Evolutionary conservation across 2,329 filamentous ascomycete genomes (phyloP).

Genomic region (Paraphaeosphaeria minitans): DNA sequence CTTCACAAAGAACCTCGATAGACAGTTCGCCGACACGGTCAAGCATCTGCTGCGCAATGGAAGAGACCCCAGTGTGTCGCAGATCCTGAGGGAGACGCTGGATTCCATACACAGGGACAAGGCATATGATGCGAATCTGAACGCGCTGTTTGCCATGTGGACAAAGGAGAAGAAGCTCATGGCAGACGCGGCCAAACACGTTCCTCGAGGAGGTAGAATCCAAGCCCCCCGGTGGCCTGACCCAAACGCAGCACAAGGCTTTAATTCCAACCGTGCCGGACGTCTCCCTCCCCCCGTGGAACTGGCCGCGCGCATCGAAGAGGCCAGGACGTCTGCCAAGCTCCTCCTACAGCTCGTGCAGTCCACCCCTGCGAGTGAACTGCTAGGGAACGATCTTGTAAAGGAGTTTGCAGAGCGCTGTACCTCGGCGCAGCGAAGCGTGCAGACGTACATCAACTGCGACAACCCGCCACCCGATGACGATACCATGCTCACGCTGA

Average conservation of each 20-base stretch:
- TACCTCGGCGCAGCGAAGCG: constrained; percentile 75
- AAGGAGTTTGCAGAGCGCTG: constrained; percentile 91
- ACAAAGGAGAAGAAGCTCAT: constrained; percentile 71
- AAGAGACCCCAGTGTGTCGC: constrained; percentile 76
- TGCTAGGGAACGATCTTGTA: constrained; percentile 84
- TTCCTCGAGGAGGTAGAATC: constrained; percentile 50
- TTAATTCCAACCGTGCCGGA: neutral
- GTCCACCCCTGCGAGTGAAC: constrained; percentile 76
- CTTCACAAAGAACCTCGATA: constrained; percentile 90
- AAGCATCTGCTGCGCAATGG: constrained; percentile 76
- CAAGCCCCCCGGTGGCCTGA: constrained; percentile 48
- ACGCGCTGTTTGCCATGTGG: constrained; percentile 82
- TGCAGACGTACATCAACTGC: constrained; percentile 84
- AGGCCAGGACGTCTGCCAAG: constrained; percentile 88
- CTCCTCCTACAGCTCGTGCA: constrained; percentile 90
- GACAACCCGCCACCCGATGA: constrained; percentile 84
- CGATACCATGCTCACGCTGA: constrained; percentile 89
- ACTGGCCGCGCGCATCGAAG: constrained; percentile 81
- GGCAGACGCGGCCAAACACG: constrained; percentile 45
- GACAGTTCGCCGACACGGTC: constrained; percentile 76
- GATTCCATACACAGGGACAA: constrained; percentile 77
- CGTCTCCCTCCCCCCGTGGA: constrained; percentile 71
- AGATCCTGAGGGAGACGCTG: constrained; percentile 86
- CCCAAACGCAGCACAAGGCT: constrained; percentile 19
- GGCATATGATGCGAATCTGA: constrained; percentile 73